Conservation (phyloP, 306 rosid species). For the Prunus padus region DNA sequence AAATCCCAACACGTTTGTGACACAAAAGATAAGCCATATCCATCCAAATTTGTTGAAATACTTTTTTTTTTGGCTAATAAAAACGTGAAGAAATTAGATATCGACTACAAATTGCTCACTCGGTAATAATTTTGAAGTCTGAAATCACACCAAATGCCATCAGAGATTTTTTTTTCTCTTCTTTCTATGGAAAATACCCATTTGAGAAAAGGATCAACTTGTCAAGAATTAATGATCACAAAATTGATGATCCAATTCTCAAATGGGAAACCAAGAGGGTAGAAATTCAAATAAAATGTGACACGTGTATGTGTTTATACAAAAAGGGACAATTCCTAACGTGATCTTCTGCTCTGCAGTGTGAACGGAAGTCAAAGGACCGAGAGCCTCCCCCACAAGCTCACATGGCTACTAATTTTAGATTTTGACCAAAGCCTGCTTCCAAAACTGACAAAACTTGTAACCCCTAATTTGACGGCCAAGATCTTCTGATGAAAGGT, state of each 20-base stretch:
- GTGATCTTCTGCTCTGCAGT: too few relatives aligned
- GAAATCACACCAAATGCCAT: not conserved
- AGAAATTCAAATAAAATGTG: not conserved
- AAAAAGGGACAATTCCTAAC: not conserved
- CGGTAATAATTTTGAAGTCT: too few relatives aligned
- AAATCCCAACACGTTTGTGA: too few relatives aligned
- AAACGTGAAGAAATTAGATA: too few relatives aligned
- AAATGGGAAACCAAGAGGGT: too few relatives aligned
- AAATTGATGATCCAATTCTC: not conserved
- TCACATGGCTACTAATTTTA: not conserved
- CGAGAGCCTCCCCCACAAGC: not conserved
- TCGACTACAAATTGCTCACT: too few relatives aligned
- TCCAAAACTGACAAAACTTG: not conserved
- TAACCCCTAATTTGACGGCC: not conserved
- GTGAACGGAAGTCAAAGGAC: not conserved
- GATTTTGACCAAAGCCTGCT: not conserved
- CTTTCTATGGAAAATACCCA: not conserved
- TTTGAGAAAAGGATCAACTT: not conserved
- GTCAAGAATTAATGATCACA: not conserved
- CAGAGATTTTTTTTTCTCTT: not conserved
- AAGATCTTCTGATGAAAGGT: conserved; percentile 1
- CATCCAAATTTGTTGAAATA: too few relatives aligned
- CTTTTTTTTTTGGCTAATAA: too few relatives aligned
- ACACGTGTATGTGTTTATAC: not conserved
- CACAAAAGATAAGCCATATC: too few relatives aligned